Evolutionary conservation across 179 eudicot genomes (phyloP).

Genomic region (Drosera spatulata): DNA sequence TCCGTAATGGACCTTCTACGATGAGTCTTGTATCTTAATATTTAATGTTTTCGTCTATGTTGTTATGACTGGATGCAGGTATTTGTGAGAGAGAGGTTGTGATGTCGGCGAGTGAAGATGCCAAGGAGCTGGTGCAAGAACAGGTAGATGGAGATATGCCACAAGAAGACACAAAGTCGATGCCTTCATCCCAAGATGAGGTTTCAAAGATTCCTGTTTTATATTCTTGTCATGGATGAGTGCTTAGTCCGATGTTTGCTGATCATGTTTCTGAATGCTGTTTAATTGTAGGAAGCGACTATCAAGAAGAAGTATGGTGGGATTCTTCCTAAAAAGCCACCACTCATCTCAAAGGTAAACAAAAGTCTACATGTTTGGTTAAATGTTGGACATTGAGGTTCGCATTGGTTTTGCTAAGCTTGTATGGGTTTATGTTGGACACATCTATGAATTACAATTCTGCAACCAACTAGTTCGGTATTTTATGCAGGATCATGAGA

Average conservation of each 20-base stretch:
- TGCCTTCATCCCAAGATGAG: constrained; percentile 64
- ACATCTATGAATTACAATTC: too few relatives aligned
- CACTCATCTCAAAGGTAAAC: constrained; percentile 82
- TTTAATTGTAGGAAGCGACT: constrained; percentile 46
- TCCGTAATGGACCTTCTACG: too few relatives aligned
- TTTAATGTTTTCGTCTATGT: neutral
- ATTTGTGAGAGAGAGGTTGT: too few relatives aligned
- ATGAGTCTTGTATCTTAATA: too few relatives aligned
- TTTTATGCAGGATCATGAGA: constrained; percentile 76
- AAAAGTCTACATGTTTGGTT: neutral
- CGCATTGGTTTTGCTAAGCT: too few relatives aligned
- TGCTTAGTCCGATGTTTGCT: neutral
- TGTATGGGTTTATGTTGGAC: too few relatives aligned
- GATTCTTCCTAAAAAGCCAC: constrained; percentile 86
- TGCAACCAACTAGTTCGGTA: neutral
- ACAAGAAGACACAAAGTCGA: constrained; percentile 34
- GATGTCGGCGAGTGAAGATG: constrained; percentile 53
- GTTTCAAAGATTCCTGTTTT: constrained; percentile 19
- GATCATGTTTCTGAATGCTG: constrained; percentile 1
- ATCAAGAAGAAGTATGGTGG: constrained; percentile 89
- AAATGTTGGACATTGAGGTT: neutral
- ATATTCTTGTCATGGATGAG: too few relatives aligned
- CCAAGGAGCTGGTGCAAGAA: constrained; percentile 15
- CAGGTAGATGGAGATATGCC: constrained; percentile 20
- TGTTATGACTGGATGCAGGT: constrained; percentile 5